Evolutionary conservation across 2,329 filamentous ascomycete genomes (phyloP), one percentile per base, ranked within the genome.

Genomic region (Hypoxylon sp.): DNA sequence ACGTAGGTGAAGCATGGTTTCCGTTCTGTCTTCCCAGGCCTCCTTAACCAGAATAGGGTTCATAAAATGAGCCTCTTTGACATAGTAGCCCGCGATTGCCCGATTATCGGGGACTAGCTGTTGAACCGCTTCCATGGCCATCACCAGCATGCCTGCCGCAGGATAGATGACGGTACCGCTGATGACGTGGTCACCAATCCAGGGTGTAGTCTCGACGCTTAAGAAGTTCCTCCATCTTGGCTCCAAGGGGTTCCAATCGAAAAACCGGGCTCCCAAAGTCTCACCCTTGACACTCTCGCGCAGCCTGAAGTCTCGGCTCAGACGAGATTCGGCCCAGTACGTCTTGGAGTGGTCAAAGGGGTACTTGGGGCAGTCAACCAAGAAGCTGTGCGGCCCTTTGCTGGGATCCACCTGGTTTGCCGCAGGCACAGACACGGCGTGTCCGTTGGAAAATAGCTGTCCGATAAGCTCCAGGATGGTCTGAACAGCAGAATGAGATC

Each of bases 191-290:
- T 85, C 80, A 0, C 73, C 71, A 4, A 85, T 66, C 84, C 84
- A 86, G 0, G 81, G 80, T 1, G 75, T 73, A 3, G 80, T 77
- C 8, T 79, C 73, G 0, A 80, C 55, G 0, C 77, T 75, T 8
- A 84, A 73, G 16, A 82, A 73, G 49, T 82, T 82, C 14, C 83
- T 76, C 84, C 84, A 86, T 7, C 70, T 61, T 2, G 76, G 76
- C 2, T 73, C 68, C 8, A 74, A 52, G 1, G 75, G 72, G 33
- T 67, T 67, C 64, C 64, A 67, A 49, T 67, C 64, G 16, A 54
- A 16, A 44, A 22, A 46, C 1, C 44, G 11, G 40, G 78, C 71
- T 54, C 85, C 77, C 2, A 80, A 71, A 2, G 74, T 71, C 28
- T 77, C 73, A 4, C 76, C 72, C 3, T 71, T 64, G 0, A 68